phyloP scores from a whole-genome alignment of 1,284 basidiomycete species.

The Ganoderma boninense region DNA sequence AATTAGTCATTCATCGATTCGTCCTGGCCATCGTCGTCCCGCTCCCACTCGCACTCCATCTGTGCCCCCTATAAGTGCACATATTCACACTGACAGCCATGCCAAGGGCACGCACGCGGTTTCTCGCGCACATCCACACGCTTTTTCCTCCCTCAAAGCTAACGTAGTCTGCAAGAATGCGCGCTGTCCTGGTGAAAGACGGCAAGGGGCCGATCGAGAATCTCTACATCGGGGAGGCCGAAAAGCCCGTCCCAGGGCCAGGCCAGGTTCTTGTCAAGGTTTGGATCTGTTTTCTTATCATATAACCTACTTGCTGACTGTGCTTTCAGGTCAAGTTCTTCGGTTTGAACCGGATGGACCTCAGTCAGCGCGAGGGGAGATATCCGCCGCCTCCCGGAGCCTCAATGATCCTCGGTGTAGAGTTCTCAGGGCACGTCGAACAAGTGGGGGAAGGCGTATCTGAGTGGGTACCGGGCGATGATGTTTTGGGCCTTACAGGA shows the following conservation, averaged over 20 bases:
- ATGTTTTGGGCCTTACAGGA: conserved; percentile 85
- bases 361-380: conserved; percentile 77
- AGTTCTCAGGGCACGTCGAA: conserved; percentile 84
- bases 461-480: conserved; percentile 79
- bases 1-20: not conserved
- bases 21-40: not conserved
- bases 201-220: conserved; percentile 81
- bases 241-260: conserved; percentile 62
- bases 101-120: not conserved
- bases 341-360: conserved; percentile 91
- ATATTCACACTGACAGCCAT: not conserved
- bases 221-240: conserved; percentile 81
- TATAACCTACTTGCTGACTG: not conserved
- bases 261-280: conserved; percentile 84
- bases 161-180: conserved; percentile 59
- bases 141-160: not conserved
- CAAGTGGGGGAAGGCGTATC: conserved; percentile 63
- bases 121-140: not conserved
- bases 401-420: conserved; percentile 87
- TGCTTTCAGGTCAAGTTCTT: conserved; percentile 73
- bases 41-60: no score
- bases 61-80: not conserved
- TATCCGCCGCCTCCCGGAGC: conserved; percentile 86
- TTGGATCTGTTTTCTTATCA: conserved; percentile 20
- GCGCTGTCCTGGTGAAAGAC: conserved; percentile 84